A percentile compares a stretch with the other conserved stretches of the same genome.
Evolutionary conservation across 192 early-diverging fungal species (phyloP).

Genomic region (Mortierella hygrophila): DNA sequence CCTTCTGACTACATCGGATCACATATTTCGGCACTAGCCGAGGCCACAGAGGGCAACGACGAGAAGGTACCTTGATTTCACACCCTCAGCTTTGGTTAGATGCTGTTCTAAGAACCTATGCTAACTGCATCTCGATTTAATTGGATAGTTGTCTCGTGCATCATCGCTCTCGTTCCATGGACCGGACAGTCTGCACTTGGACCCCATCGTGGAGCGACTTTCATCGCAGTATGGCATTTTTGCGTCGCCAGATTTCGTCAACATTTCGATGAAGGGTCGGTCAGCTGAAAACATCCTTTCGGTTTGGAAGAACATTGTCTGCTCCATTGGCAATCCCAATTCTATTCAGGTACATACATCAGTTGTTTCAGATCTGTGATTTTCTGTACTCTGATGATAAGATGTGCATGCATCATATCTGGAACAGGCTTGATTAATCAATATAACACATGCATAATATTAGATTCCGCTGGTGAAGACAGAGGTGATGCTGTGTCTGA

Average conservation of each 20-base stretch:
- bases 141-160: conserved; percentile 30
- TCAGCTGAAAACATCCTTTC: conserved; percentile 55
- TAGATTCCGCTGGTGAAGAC: conserved; percentile 72
- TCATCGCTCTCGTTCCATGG: conserved; percentile 54
- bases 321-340: conserved; percentile 81
- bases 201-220: conserved; percentile 60
- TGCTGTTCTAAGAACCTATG: background rate
- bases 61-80: conserved; percentile 29
- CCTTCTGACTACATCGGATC: conserved; percentile 26
- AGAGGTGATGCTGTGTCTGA: conserved; percentile 73
- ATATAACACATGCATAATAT: background rate
- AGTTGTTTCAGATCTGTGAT: background rate
- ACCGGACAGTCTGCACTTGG: conserved; percentile 50
- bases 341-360: conserved; percentile 64
- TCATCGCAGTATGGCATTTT: conserved; percentile 62
- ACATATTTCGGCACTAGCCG: conserved; percentile 33
- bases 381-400: background rate
- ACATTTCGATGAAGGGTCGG: conserved; percentile 62
- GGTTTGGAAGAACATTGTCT: conserved; percentile 86
- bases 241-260: conserved; percentile 68
- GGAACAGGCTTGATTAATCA: background rate
- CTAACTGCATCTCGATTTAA: background rate
- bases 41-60: conserved; percentile 24
- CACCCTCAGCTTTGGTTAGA: background rate
- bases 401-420: background rate